Base-by-base conservation (phyloP, 805 yeast genomes). In the Lachancea lanzarotensis region DNA sequence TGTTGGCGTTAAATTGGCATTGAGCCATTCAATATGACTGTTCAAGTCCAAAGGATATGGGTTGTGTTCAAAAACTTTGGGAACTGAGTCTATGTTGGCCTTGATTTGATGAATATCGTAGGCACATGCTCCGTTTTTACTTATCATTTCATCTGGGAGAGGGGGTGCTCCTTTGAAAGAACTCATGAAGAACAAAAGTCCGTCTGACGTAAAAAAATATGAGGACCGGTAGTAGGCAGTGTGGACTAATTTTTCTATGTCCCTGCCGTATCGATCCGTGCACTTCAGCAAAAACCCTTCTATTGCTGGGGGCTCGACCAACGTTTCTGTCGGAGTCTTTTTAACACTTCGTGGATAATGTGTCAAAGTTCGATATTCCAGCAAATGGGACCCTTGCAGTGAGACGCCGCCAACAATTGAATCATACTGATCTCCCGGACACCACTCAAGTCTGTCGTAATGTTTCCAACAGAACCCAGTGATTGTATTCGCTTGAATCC, bases 271-370 rank as follows among this genome's bases (percentile, higher is more conserved):
- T 46, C 74, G 69, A 36, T 77, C 71, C 0, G 81, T 72, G 26
- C 82, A 58, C 40, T 81, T 71, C 2, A 76, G 66, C 17, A 90
- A 60, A 58, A 84, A 89, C 0, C 98, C 98, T 65, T 91, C 98
- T 9, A 88, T 62, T 0, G 95, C 81, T 0, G 66, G 42, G 0
- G 96, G 96, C 56, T 84, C 95, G 0, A 51, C 40, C 16, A 70
- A 8, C 9, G 42, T 35, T 8, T 47, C 45, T 2, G 59, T 63
- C 31, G 51, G 53, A 27, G 52, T 26, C 42, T 43, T 41, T 3
- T 15, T 31, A 1, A 69, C 56, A 2, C 35, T 32, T 40, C 67
- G 56, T 3, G 76, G 68, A 45, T 71, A 69, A 43, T 72, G 73
- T 13, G 57, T 52, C 20, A 72, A 56, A 16, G 67, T 71, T 35